These are phyloP conservation scores for Penicillium egyptiacum DNA, from an alignment of 495 filamentous ascomycete genomes.

Conservation along the genomic window DNA sequence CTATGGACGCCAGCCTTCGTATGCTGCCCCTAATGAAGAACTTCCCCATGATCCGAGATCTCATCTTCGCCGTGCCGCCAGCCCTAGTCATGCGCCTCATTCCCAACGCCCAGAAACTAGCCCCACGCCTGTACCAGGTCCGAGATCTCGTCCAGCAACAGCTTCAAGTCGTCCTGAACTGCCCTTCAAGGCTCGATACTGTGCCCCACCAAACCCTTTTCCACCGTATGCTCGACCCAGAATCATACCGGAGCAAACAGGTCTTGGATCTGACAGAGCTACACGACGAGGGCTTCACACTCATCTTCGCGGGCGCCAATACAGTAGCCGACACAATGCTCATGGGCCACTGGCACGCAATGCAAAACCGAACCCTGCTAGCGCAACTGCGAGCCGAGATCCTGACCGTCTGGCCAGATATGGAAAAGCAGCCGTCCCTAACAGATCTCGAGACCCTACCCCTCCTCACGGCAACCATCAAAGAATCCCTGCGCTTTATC, in stretches of 20 bases:
- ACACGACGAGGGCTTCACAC: conserved; percentile 10
- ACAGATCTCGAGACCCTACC: conserved; percentile 32
- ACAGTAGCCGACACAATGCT: conserved; percentile 10
- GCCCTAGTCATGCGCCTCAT: conserved; percentile 5
- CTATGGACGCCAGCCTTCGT: conserved; percentile 8
- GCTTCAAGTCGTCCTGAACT: conserved; percentile 7
- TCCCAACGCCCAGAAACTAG: conserved; percentile 3
- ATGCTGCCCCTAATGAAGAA: conserved; percentile 8
- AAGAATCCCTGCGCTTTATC: conserved; percentile 66
- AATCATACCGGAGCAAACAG: conserved; percentile 6
- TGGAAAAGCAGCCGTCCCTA: not conserved
- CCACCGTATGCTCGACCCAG: conserved; percentile 9
- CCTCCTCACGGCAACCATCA: conserved; percentile 66
- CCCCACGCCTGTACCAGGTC: conserved; percentile 8
- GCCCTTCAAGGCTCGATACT: conserved; percentile 3
- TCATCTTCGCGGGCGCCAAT: conserved; percentile 11
- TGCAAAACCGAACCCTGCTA: conserved; percentile 3
- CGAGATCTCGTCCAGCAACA: conserved; percentile 10
- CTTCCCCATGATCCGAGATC: conserved; percentile 6
- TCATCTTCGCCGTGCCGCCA: conserved; percentile 1
- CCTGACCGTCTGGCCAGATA: conserved; percentile 4
- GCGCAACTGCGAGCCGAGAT: not conserved
- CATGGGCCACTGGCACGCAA: conserved; percentile 11
- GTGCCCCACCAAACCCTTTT: conserved; percentile 9
- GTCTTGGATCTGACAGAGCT: conserved; percentile 1